Percentiles rank a stretch among this genome's conserved stretches.
Conservation (phyloP, 768 basidiomycete species). For the Phlebiopsis gigantea region DNA sequence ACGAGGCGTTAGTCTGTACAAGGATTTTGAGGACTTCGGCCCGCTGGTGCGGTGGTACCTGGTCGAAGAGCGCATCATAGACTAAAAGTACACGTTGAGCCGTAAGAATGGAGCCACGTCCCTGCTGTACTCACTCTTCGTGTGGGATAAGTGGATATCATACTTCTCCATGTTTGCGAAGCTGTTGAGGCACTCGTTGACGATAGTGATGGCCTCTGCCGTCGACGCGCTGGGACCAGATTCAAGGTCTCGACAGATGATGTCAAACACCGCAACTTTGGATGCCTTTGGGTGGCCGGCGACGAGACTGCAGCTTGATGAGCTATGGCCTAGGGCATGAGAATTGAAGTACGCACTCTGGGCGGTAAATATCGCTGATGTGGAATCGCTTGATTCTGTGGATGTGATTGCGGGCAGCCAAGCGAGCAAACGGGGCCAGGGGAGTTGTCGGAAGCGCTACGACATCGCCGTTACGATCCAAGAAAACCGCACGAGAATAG, state of each 20-base stretch:
- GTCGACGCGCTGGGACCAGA: slow-evolving; percentile 63
- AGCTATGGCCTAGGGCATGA: too few species aligned
- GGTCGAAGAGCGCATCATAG: slow-evolving; percentile 55
- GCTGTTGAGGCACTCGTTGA: slow-evolving; percentile 58
- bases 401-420: slow-evolving; percentile 63
- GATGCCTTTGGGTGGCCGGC: slow-evolving; percentile 68
- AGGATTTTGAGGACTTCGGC: slow-evolving; percentile 59
- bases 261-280: slow-evolving; percentile 79
- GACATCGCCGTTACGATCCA: slow-evolving; percentile 78
- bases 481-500: slow-evolving; percentile 58
- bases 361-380: slow-evolving; percentile 66
- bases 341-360: slow-evolving; percentile 40
- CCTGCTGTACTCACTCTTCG: slow-evolving; percentile 46
- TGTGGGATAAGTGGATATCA: slow-evolving; percentile 77
- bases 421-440: slow-evolving; percentile 72
- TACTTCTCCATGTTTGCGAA: slow-evolving; percentile 72
- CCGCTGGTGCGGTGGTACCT: slow-evolving; percentile 54
- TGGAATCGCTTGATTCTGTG: slow-evolving; percentile 81
- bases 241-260: slow-evolving; percentile 69
- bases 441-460: slow-evolving; percentile 70
- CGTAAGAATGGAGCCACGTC: background rate
- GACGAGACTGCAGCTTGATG: slow-evolving; percentile 38
- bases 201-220: slow-evolving; percentile 69
- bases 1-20: slow-evolving; percentile 56
- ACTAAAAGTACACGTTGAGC: slow-evolving; percentile 38